Percentiles rank a stretch among this genome's conserved stretches.
phyloP scores from a whole-genome alignment of 2,329 filamentous ascomycete genomes.

The Alternaria sp. region DNA sequence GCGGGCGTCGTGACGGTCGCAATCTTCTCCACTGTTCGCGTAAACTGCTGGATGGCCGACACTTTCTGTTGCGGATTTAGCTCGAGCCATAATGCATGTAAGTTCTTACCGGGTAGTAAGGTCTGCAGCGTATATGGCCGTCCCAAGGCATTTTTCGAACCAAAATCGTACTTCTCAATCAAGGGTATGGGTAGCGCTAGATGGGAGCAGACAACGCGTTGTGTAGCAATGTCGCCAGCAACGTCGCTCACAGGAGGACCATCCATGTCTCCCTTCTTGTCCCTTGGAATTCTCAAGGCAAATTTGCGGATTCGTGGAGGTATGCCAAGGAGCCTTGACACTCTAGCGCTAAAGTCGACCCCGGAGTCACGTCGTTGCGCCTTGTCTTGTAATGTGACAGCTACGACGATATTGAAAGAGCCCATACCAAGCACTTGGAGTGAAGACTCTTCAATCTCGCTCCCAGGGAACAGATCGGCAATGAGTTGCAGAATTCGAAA shows the following conservation, averaged over 20 bases:
- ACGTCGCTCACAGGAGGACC: neutral
- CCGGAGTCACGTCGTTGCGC: neutral
- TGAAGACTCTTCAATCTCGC: neutral
- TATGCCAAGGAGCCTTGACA: neutral
- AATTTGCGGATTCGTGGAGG: neutral
- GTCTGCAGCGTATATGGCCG: constrained; percentile 6
- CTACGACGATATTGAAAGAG: constrained; percentile 4
- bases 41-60: neutral
- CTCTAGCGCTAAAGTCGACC: neutral
- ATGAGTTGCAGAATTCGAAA: neutral
- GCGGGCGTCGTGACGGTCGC: neutral
- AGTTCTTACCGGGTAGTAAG: neutral
- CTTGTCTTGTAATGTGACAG: neutral
- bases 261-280: neutral
- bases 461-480: neutral
- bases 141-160: neutral
- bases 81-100: neutral
- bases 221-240: neutral
- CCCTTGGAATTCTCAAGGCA: neutral
- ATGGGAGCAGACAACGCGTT: neutral
- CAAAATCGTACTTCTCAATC: neutral
- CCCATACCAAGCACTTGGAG: neutral
- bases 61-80: neutral
- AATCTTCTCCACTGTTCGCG: constrained; percentile 2
- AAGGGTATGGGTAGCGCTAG: neutral